Evolutionary conservation across 164 flowering plant species (phyloP).

Genomic region (Sextonia rubra): DNA sequence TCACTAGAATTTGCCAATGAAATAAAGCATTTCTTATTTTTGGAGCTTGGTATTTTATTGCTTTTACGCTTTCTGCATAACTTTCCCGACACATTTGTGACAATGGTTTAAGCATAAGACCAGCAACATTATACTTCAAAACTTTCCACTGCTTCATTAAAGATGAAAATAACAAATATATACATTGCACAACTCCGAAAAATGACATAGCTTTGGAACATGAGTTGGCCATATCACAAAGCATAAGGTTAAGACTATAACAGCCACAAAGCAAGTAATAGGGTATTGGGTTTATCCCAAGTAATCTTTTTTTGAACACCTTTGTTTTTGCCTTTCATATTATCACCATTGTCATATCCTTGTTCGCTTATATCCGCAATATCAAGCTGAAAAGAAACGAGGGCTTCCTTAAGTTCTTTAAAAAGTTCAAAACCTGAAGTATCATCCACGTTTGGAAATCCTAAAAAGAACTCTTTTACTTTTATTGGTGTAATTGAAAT

Average conservation of each 20-base stretch:
- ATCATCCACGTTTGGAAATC: too few species aligned
- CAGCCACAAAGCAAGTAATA: neutral
- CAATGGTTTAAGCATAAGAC: neutral
- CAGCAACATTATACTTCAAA: neutral
- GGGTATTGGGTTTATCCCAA: neutral
- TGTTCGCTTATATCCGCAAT: too few species aligned
- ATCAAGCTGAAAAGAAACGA: too few species aligned
- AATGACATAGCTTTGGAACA: neutral
- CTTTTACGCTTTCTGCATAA: neutral
- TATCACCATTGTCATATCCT: too few species aligned
- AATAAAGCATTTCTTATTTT: neutral
- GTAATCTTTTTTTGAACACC: neutral
- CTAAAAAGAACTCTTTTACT: too few species aligned
- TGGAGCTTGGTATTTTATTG: neutral
- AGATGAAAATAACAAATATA: neutral
- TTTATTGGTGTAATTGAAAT: too few species aligned
- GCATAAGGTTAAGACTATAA: neutral
- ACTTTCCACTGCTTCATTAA: neutral
- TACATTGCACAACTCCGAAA: neutral
- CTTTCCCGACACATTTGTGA: neutral
- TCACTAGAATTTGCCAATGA: neutral
- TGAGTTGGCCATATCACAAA: slow-evolving; percentile 1
- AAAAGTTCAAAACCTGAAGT: too few species aligned
- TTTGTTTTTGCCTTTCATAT: neutral
- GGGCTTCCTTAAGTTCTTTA: too few species aligned